phyloP scores from a whole-genome alignment of 2,329 filamentous ascomycete genomes.

The Penicillium sp. region DNA sequence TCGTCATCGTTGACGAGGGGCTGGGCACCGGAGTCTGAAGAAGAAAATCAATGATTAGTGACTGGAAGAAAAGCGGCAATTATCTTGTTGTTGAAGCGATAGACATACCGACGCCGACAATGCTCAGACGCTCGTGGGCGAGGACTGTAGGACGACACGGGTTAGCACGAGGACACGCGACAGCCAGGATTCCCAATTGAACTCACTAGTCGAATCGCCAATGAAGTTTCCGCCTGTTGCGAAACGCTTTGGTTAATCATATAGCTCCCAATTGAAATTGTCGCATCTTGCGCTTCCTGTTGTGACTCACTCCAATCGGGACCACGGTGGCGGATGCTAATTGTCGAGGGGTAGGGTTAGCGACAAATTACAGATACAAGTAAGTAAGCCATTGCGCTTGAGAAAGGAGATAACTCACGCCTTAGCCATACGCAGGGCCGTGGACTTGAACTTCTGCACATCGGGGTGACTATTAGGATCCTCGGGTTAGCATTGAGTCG shows the following conservation, averaged over 20 bases:
- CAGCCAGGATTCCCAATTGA: background rate
- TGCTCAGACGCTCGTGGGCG: conserved; percentile 95
- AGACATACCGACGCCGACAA: conserved; percentile 88
- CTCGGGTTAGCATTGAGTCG: conserved; percentile 28
- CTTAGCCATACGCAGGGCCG: conserved; percentile 89
- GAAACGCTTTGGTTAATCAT: conserved; percentile 29
- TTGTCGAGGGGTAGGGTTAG: conserved; percentile 38
- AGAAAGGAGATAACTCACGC: conserved; percentile 64
- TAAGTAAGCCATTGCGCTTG: background rate
- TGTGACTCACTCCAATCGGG: conserved; percentile 92
- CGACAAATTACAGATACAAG: conserved; percentile 13
- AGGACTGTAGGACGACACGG: conserved; percentile 65
- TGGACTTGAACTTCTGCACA: conserved; percentile 95
- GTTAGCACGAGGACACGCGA: conserved; percentile 27
- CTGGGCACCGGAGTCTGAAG: conserved; percentile 86
- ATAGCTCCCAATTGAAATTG: conserved; percentile 4
- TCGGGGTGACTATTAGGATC: conserved; percentile 70
- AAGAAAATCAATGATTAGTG: conserved; percentile 18
- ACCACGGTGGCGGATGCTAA: conserved; percentile 88
- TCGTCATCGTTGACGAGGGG: conserved; percentile 91
- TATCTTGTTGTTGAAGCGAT: conserved; percentile 2
- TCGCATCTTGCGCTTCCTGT: conserved; percentile 17
- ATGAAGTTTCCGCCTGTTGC: conserved; percentile 79
- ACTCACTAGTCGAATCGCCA: conserved; percentile 86
- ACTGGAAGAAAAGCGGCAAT: conserved; percentile 8